These are phyloP conservation scores for Candida sanyiensis DNA, from an alignment of 805 yeast species.

Conservation along the genomic window DNA sequence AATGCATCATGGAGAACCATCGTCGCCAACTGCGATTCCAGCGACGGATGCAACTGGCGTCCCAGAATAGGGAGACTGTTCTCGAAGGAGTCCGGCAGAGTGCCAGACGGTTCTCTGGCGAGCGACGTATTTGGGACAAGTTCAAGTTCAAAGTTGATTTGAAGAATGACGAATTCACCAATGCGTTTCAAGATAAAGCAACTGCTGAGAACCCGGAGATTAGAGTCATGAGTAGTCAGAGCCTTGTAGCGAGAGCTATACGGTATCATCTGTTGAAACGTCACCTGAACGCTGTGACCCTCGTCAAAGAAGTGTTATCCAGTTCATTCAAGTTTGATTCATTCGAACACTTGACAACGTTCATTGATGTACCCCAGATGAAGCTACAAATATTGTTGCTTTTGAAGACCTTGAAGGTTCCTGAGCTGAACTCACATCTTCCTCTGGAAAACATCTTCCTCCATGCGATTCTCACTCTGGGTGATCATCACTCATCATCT, in stretches of 20 bases:
- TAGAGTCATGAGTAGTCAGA: no score
- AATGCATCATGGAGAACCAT: background rate
- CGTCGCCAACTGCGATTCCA: constrained; percentile 2
- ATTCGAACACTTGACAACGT: background rate
- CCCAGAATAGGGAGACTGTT: background rate
- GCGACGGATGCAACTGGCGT: constrained; percentile 1
- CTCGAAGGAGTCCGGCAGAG: background rate
- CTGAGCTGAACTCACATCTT: background rate
- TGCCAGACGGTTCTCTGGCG: constrained; percentile 8
- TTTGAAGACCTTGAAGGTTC: background rate
- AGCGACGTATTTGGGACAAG: constrained; percentile 2
- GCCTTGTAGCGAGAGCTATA: background rate
- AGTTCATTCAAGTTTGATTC: background rate
- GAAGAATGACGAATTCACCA: background rate
- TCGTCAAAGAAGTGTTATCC: background rate
- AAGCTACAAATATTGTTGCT: background rate
- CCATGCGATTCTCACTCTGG: constrained; percentile 2
- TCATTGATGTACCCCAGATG: background rate
- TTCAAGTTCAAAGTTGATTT: constrained; percentile 5
- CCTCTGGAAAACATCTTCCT: constrained; percentile 1
- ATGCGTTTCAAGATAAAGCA: no score
- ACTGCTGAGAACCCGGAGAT: no score
- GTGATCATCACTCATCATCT: constrained; percentile 1
- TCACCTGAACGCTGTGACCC: background rate
- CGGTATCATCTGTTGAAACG: background rate